A percentile compares a stretch with the other conserved stretches of the same genome.
Evolutionary conservation across 2,329 filamentous ascomycete species (phyloP).

Genomic region (Phialophora chinensis): DNA sequence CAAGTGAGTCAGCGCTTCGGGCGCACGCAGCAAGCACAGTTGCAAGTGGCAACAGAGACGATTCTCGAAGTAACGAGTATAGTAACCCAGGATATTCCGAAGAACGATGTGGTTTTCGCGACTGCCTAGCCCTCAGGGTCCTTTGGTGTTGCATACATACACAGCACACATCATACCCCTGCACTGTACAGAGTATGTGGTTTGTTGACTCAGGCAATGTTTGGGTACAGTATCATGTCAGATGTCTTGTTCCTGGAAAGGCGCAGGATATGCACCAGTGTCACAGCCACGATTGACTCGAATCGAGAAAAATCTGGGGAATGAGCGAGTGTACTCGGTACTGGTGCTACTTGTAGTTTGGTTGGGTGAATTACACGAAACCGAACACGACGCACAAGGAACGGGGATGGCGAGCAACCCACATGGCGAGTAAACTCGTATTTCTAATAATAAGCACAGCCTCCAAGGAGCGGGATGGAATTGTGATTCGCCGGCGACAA

Average conservation of each 20-base stretch:
- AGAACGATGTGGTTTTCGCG: background rate
- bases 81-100: background rate
- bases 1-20: background rate
- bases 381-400: background rate
- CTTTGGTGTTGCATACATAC: slow-evolving; percentile 8
- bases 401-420: background rate
- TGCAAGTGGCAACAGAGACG: background rate
- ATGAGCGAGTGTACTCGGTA: background rate
- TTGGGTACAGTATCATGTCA: background rate
- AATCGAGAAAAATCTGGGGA: background rate
- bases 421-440: background rate
- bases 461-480: background rate
- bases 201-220: background rate
- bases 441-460: slow-evolving; percentile 27
- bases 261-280: background rate
- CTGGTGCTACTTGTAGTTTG: background rate
- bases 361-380: background rate
- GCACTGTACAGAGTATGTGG: background rate
- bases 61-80: background rate
- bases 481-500: slow-evolving; percentile 12
- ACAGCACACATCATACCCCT: background rate
- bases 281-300: slow-evolving; percentile 9
- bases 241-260: background rate
- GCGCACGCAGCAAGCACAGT: background rate
- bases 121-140: background rate